These are phyloP conservation scores for Agapanthus africanus DNA, from an alignment of 106 monocot genomes.

Conservation along the genomic window DNA sequence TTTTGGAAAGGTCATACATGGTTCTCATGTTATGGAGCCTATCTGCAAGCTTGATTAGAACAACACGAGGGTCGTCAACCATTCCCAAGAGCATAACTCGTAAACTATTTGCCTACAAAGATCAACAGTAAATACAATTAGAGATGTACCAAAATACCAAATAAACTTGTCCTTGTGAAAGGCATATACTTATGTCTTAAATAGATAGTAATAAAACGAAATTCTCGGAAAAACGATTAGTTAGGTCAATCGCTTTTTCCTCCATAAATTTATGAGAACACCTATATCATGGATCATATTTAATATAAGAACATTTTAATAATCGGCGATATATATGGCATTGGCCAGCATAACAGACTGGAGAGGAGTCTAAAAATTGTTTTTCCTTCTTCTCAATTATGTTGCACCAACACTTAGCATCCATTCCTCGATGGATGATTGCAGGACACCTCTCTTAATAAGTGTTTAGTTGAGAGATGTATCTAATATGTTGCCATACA, in stretches of 20 bases:
- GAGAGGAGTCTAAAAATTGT: no score
- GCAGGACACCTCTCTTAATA: no score
- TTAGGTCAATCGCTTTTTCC: not conserved
- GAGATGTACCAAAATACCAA: constrained; percentile 1
- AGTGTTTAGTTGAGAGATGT: no score
- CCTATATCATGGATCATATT: no score
- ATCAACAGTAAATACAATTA: constrained; percentile 1
- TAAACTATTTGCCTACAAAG: constrained; percentile 69
- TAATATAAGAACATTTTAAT: no score
- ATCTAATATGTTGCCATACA: no score
- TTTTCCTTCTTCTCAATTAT: no score
- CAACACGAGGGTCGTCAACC: constrained; percentile 99
- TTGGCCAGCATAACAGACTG: no score
- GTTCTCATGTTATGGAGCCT: constrained; percentile 98
- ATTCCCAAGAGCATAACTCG: constrained; percentile 94
- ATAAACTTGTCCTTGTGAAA: not conserved
- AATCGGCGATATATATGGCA: no score
- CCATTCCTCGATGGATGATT: no score
- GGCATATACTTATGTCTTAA: not conserved
- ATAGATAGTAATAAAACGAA: not conserved
- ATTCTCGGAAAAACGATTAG: not conserved
- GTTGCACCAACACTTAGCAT: no score
- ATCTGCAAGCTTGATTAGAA: constrained; percentile 96
- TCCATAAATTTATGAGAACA: no score
- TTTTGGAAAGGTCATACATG: constrained; percentile 43